Base-by-base conservation (phyloP, 306 rosid genomes). In the Ormosia emarginata region DNA sequence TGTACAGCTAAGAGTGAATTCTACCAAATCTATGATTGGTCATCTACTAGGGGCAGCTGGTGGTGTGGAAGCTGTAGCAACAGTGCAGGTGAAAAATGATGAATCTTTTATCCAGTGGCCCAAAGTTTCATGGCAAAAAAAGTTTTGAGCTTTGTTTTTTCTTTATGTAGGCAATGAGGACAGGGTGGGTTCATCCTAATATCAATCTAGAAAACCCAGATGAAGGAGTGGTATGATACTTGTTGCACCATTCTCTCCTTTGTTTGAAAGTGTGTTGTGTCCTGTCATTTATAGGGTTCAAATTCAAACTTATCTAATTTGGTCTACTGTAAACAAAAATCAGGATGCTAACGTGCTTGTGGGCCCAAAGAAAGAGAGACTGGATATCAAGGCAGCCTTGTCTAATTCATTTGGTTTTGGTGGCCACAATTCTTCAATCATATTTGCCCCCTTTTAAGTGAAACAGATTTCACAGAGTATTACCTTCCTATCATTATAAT, bases 11-110 rank as follows among this genome's bases (percentile, higher is more conserved):
- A 83, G 84, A 88, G 87, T 94, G 81, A 94, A 94, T 86, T 94
- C 96, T 32, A 94, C 98, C 14, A 94, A 94, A 69, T 92, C 97
- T 70, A 94, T 94, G 98, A 90, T 89, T 36, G 98, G 98, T 57
- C 98, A 94, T 87, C 93, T 94, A 73, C 88, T 94, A 57, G 98
- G 98, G 59, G 98, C 97, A 62, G 89, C 98, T 58, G 98, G 98
- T 67, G 98, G 90, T 55, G 98, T 94, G 73, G 98, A 94, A 88
- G 98, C 97, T 4, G 90, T 92, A 55, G 97, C 97, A 37, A 86
- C 93, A 8, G 57, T 94, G 49, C 97, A 92, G 93, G 97, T 94
- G 44, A 65, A 64, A 80, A 63, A 53, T 33, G 37, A 44, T 41
- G 13, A 71, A 40, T 61, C 33, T 29, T 39, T 61, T 75, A 4